Conservation (phyloP, 306 rosid species). For the Argentina anserina region DNA sequence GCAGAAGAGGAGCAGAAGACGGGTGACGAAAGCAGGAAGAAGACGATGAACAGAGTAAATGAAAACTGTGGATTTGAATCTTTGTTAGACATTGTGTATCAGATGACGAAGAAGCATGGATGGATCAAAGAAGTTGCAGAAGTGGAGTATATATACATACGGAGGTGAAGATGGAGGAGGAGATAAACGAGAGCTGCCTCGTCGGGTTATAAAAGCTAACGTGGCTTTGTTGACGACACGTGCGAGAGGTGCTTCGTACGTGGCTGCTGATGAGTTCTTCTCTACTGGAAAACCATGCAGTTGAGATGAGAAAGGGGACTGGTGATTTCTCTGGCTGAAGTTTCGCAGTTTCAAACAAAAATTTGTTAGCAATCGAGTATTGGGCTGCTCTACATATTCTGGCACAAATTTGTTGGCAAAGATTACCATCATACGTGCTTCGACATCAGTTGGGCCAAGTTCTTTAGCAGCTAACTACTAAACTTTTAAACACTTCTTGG, state of each 20-base stretch:
- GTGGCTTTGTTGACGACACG: constrained; percentile 42
- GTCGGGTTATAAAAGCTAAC: constrained; percentile 25
- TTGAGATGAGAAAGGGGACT: background rate
- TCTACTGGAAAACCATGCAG: constrained; percentile 2
- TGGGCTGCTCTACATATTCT: too few relatives aligned
- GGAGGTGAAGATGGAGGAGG: background rate
- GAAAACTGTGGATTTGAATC: constrained; percentile 21
- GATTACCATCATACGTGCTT: background rate
- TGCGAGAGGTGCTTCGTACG: constrained; percentile 28
- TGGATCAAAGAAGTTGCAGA: background rate
- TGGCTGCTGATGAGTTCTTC: constrained; percentile 36
- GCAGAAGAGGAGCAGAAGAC: constrained; percentile 12
- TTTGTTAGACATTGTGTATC: constrained; percentile 7
- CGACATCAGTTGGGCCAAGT: background rate
- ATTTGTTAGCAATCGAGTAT: background rate
- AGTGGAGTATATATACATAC: constrained; percentile 25
- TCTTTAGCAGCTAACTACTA: too few relatives aligned
- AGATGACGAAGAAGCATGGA: background rate
- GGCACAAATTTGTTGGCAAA: background rate
- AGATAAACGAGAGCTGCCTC: constrained; percentile 25
- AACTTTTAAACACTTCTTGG: too few relatives aligned
- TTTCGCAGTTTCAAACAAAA: constrained; percentile 5
- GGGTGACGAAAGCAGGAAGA: constrained; percentile 24
- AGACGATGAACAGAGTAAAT: background rate
- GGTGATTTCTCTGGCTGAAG: background rate